phyloP scores from a whole-genome alignment of 139 green algal genomes.

The Zygnema circumcarinatum region DNA sequence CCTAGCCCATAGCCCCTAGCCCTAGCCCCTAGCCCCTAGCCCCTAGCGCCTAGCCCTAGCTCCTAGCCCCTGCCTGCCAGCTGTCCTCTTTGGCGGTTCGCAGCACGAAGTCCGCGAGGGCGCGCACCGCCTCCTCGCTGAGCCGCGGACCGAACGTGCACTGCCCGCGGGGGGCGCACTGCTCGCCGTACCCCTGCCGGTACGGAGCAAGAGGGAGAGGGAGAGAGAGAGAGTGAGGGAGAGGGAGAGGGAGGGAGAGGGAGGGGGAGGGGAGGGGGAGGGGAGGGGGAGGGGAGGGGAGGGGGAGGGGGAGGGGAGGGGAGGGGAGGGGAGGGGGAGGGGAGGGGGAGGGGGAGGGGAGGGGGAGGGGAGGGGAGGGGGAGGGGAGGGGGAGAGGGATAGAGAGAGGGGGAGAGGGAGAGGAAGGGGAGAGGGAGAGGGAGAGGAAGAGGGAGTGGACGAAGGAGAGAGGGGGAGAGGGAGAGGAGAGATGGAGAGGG shows the following conservation, averaged over 20 bases:
- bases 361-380: not conserved
- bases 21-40: too few species aligned
- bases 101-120: slow-evolving; percentile 72
- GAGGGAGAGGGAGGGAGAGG: slow-evolving; percentile 17
- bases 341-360: not conserved
- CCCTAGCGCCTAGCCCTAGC: too few species aligned
- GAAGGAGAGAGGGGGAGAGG: not conserved
- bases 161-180: slow-evolving; percentile 77
- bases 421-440: slow-evolving; percentile 12
- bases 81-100: slow-evolving; percentile 67
- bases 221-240: slow-evolving; percentile 15
- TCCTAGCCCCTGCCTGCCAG: not conserved
- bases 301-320: not conserved
- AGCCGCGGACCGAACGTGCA: slow-evolving; percentile 81
- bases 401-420: not conserved
- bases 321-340: not conserved
- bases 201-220: not conserved
- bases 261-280: not conserved
- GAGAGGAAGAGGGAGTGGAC: not conserved
- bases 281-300: not conserved
- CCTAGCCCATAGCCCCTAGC: too few species aligned
- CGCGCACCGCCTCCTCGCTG: slow-evolving; percentile 72
- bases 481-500: not conserved
- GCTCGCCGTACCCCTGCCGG: slow-evolving; percentile 72
- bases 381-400: not conserved